These are phyloP conservation scores for Paramarasmius palmivorus DNA, from an alignment of 1,284 basidiomycete species.

Conservation along the genomic window DNA sequence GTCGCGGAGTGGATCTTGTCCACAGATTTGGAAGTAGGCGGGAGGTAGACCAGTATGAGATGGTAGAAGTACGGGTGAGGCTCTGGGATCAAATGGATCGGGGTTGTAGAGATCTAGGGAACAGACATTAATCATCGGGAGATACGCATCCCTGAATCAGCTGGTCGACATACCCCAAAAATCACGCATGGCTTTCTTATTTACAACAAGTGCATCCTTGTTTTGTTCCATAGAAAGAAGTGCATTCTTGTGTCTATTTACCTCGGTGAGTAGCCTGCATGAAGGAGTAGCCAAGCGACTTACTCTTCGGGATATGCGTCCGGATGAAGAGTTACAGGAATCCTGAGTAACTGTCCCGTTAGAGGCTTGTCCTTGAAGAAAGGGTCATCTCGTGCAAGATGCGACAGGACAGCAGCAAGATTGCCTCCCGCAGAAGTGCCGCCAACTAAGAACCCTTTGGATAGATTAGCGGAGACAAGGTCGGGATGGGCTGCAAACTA, in stretches of 20 bases:
- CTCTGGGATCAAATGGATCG: conserved; percentile 11
- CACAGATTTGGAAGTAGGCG: conserved; percentile 14
- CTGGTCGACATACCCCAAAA: neutral
- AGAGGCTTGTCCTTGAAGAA: conserved; percentile 9
- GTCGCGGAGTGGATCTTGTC: conserved; percentile 16
- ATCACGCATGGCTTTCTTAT: neutral
- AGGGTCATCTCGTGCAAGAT: conserved; percentile 10
- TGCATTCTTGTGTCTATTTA: neutral
- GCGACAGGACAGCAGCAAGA: conserved; percentile 10
- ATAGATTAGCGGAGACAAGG: conserved; percentile 5
- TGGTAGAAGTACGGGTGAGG: conserved; percentile 16
- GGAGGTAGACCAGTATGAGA: conserved; percentile 16
- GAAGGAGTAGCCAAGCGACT: neutral
- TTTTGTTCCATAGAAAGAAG: conserved; percentile 8
- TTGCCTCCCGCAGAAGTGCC: conserved; percentile 11
- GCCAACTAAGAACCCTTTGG: conserved; percentile 11
- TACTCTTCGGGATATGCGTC: conserved; percentile 10
- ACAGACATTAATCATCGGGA: neutral
- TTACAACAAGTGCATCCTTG: conserved; percentile 1
- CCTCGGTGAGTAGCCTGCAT: too few species aligned
- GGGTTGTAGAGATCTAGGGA: conserved; percentile 3
- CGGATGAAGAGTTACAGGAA: conserved; percentile 6
- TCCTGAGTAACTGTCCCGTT: conserved; percentile 9
- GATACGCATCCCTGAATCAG: too few species aligned
- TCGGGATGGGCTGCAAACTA: conserved; percentile 3